These are phyloP conservation scores for Rhytidhysteron rufulum DNA, from an alignment of 2,329 filamentous ascomycete genomes.

Conservation along the genomic window DNA sequence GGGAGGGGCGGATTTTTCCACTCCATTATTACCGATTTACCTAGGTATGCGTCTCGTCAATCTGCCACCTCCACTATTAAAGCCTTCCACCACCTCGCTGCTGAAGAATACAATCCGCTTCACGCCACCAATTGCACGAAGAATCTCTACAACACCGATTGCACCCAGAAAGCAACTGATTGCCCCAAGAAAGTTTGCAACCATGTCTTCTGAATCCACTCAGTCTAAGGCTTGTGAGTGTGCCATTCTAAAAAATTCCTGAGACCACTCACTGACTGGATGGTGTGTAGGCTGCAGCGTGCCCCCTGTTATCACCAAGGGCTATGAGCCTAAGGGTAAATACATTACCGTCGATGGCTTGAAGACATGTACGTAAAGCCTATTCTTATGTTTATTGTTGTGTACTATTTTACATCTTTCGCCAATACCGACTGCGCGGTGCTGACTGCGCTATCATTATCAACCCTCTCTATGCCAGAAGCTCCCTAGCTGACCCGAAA, in stretches of 20 bases:
- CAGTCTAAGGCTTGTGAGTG: constrained; percentile 32
- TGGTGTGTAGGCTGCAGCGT: constrained; percentile 42
- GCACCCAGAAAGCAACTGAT: constrained; percentile 2
- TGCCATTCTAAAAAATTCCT: no score
- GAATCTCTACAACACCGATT: no score
- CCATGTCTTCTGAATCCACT: constrained; percentile 32
- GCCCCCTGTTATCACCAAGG: constrained; percentile 45
- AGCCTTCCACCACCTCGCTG: constrained; percentile 1
- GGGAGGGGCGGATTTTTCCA: no score
- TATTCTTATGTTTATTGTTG: no score
- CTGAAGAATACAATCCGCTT: not conserved
- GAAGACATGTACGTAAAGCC: constrained; percentile 57
- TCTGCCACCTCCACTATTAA: not conserved
- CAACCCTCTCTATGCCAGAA: no score
- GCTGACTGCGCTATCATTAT: no score
- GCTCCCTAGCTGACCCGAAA: no score
- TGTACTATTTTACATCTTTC: no score
- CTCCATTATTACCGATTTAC: no score
- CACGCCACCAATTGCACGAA: no score
- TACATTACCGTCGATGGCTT: constrained; percentile 58
- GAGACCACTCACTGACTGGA: constrained; percentile 11
- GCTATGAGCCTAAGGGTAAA: constrained; percentile 56
- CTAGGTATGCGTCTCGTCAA: not conserved
- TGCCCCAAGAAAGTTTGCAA: constrained; percentile 14
- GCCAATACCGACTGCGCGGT: no score